Evolutionary conservation across 2,329 filamentous ascomycete genomes (phyloP).

Genomic region (Aspergillus pseudoterreus): DNA sequence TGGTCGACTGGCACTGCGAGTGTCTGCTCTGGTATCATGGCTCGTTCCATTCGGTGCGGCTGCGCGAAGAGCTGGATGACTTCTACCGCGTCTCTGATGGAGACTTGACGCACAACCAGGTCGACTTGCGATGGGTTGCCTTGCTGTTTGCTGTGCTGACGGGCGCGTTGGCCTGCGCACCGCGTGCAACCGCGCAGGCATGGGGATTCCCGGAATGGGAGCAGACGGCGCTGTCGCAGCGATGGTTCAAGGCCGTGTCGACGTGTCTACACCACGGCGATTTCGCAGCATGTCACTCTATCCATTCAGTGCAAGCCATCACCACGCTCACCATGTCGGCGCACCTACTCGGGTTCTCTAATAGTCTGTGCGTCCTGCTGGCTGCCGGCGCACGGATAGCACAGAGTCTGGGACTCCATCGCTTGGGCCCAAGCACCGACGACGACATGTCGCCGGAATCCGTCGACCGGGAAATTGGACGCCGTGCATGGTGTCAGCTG

Average conservation of each 20-base stretch:
- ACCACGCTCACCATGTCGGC: conserved; percentile 48
- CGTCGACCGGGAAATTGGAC: conserved; percentile 31
- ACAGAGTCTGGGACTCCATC: conserved; percentile 46
- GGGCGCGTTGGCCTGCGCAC: conserved; percentile 42
- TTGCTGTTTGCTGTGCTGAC: conserved; percentile 46
- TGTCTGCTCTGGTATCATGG: conserved; percentile 40
- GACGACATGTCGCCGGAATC: conserved; percentile 20
- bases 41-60: conserved; percentile 36
- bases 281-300: conserved; percentile 43
- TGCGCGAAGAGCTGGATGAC: conserved; percentile 35
- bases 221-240: conserved; percentile 38
- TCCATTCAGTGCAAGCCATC: conserved; percentile 47
- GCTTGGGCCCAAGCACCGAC: conserved; percentile 21
- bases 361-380: conserved; percentile 45
- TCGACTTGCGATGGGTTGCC: conserved; percentile 46
- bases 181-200: conserved; percentile 26
- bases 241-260: conserved; percentile 46
- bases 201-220: conserved; percentile 47
- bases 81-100: conserved; percentile 24
- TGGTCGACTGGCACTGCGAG: conserved; percentile 38
- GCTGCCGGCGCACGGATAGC: conserved; percentile 46
- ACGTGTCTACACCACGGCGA: conserved; percentile 46
- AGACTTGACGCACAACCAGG: conserved; percentile 25
- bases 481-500: conserved; percentile 39
- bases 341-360: conserved; percentile 48